Base-by-base conservation (phyloP, 2,329 filamentous ascomycete species). In the Fusarium sp. region DNA sequence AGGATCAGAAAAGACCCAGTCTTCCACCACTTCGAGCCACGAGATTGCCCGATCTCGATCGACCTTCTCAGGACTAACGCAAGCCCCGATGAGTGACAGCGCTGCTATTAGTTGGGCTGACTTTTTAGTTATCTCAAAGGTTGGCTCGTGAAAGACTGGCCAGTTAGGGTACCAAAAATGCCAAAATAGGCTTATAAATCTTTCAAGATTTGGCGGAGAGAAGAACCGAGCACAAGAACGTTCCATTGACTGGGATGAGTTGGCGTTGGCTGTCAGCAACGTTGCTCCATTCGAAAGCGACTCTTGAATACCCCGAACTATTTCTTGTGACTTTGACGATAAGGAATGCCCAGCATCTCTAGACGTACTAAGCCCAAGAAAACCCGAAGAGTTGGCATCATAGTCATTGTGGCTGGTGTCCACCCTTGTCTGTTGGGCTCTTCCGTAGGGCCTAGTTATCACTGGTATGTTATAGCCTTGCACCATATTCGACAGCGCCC, bases 91-190 rank as follows among this genome's bases (percentile, higher is more conserved):
- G 3, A 68, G 22, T 13, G 53, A 54, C 7, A 68, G n/a, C 3
- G 60, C 40, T 5, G 50, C 64, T 24, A 68, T 47, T 0, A 68
- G 9, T 9, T 32, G 20, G 6, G 60, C 44, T 2, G 60, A 11
- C 35, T 28, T 62, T 22, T 40, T 33, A 3, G 26, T 13, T 2
- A 45, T 4, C 17, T 43, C 7, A 17, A 68, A 68, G 1, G 55
- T 65, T 1, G 64, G 39, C 15, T 40, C 47, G 9, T 68, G 66
- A 24, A 68, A 53, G 15, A 68, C 44, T 0, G 64, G 66, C 64
- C 66, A 68, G 48, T 68, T 68, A 1, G 60, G 64, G 8, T 62
- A 45, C 66, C 66, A 68, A 6, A 62, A 50, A 3, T 55, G 37
- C 30, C 56, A 68, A 24, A 68, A 68, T 3, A 43, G 10, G 4